These are phyloP conservation scores for Phlyctochytrium arcticum DNA, from an alignment of 192 early-diverging fungal species.

Conservation along the genomic window DNA sequence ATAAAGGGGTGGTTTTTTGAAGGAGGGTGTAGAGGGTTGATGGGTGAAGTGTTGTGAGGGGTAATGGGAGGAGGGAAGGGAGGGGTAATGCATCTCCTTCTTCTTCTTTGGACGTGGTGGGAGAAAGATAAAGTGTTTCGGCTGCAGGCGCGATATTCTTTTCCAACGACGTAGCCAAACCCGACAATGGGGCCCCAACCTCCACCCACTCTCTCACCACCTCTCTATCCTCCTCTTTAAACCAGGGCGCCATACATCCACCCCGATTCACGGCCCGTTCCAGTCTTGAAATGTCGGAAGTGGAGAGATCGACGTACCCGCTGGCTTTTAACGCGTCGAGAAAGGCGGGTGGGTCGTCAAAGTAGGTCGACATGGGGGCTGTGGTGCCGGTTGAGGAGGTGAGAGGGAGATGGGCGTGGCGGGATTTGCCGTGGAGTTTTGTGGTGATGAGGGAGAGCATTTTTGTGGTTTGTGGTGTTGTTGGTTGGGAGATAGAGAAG, in stretches of 20 bases:
- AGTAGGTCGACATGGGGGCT: background rate
- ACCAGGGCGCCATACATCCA: slow-evolving; percentile 14
- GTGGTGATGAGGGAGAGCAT: slow-evolving; percentile 5
- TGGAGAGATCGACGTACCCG: background rate
- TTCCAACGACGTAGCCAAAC: background rate
- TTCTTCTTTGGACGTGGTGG: background rate
- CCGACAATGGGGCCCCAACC: background rate
- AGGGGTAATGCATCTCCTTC: background rate
- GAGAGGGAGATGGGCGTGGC: slow-evolving; percentile 1
- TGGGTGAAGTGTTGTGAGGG: background rate
- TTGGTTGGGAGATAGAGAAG: background rate
- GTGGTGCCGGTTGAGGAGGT: background rate
- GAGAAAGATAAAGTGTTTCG: background rate
- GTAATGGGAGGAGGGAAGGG: background rate
- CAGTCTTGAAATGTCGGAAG: background rate
- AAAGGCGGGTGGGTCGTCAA: background rate
- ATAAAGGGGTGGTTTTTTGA: background rate
- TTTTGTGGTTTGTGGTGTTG: background rate
- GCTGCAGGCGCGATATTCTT: background rate
- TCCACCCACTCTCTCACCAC: slow-evolving; percentile 10
- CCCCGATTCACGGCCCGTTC: background rate
- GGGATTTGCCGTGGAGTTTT: background rate
- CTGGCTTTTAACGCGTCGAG: background rate
- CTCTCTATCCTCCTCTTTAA: slow-evolving; percentile 1
- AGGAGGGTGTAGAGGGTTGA: background rate